Evolutionary conservation across 2,329 filamentous ascomycete species (phyloP).

Genomic region (Trichoderma hamatum): DNA sequence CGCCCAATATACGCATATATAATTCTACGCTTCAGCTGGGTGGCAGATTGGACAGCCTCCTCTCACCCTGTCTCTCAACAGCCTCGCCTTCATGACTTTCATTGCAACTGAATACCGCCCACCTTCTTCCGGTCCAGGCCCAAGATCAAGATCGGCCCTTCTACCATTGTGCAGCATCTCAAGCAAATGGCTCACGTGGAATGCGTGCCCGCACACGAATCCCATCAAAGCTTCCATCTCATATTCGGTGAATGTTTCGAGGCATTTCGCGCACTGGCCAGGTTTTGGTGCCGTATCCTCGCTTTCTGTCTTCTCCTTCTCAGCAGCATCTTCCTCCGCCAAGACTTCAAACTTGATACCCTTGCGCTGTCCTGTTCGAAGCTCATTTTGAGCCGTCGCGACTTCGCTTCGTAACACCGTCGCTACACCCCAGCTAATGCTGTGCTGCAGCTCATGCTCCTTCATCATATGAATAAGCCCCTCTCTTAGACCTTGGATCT

Average conservation of each 20-base stretch:
- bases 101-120: slow-evolving; percentile 71
- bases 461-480: slow-evolving; percentile 89
- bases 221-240: slow-evolving; percentile 75
- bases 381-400: slow-evolving; percentile 75
- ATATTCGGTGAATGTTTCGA: slow-evolving; percentile 58
- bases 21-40: slow-evolving; percentile 27
- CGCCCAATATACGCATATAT: slow-evolving; percentile 17
- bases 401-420: slow-evolving; percentile 87
- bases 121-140: slow-evolving; percentile 46
- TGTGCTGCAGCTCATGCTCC: slow-evolving; percentile 93
- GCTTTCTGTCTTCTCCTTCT: slow-evolving; percentile 31
- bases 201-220: slow-evolving; percentile 81
- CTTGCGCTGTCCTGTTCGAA: slow-evolving; percentile 77
- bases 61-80: slow-evolving; percentile 71
- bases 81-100: slow-evolving; percentile 83
- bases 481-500: slow-evolving; percentile 87
- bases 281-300: slow-evolving; percentile 45
- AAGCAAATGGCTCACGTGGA: slow-evolving; percentile 74
- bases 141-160: slow-evolving; percentile 52
- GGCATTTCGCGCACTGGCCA: slow-evolving; percentile 63
- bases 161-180: slow-evolving; percentile 52
- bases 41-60: slow-evolving; percentile 66
- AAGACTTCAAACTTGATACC: slow-evolving; percentile 87
- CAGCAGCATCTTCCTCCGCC: slow-evolving; percentile 34
- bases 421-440: slow-evolving; percentile 88